Evolutionary conservation across 192 early-diverging fungal species (phyloP).

Genomic region (Backusella parvicylindrica): DNA sequence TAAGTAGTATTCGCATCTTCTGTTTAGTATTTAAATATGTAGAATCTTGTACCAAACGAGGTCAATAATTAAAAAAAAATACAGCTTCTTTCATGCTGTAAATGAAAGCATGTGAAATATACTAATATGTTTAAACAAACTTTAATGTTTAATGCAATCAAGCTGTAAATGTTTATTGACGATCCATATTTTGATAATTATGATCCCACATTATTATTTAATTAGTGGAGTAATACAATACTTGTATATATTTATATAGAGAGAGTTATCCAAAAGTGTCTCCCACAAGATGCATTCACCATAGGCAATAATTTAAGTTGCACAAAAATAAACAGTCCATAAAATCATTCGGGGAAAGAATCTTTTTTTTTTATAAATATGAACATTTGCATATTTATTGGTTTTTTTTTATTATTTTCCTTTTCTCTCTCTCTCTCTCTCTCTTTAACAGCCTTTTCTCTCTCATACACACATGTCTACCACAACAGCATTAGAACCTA

Average conservation of each 20-base stretch:
- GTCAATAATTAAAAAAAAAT: not conserved
- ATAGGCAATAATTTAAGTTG: not conserved
- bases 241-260: too few species aligned
- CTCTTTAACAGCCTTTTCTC: not conserved
- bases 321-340: not conserved
- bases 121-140: not conserved
- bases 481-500: slow-evolving; percentile 11
- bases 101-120: not conserved
- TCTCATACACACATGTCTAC: not conserved
- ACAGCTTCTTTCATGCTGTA: not conserved
- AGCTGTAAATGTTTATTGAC: not conserved
- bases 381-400: not conserved
- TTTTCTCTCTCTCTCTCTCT: not conserved
- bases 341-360: not conserved
- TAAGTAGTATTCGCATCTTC: too few species aligned
- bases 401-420: too few species aligned
- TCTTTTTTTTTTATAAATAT: not conserved
- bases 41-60: not conserved
- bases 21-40: not conserved
- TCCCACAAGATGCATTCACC: too few species aligned
- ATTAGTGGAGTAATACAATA: too few species aligned
- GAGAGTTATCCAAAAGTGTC: too few species aligned
- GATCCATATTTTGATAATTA: not conserved
- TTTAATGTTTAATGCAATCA: not conserved
- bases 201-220: too few species aligned